These are phyloP conservation scores for Aspergillus carlsbadensis DNA, from an alignment of 495 filamentous ascomycete species.

Conservation along the genomic window DNA sequence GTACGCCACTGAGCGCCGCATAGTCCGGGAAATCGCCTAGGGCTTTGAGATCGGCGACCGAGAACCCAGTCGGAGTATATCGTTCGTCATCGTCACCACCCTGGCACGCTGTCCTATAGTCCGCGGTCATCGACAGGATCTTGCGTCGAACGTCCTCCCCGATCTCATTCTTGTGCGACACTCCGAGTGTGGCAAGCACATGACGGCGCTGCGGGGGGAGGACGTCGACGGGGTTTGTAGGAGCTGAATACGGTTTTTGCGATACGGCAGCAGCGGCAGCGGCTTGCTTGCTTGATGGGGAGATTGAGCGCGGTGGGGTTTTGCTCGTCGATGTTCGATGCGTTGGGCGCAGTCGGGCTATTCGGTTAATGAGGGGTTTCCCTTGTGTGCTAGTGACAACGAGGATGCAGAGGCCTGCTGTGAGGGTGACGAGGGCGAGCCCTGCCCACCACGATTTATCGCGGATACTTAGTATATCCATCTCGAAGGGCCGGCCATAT, in stretches of 20 bases:
- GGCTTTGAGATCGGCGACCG: conserved; percentile 67
- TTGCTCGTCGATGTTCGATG: conserved; percentile 41
- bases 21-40: conserved; percentile 87
- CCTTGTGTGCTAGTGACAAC: conserved; percentile 11
- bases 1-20: conserved; percentile 73
- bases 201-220: conserved; percentile 59
- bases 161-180: conserved; percentile 24
- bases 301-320: conserved; percentile 58
- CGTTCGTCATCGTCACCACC: conserved; percentile 29
- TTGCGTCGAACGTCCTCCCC: conserved; percentile 32
- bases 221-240: conserved; percentile 43
- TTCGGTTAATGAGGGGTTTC: neutral
- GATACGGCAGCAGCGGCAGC: conserved; percentile 22
- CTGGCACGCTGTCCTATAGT: conserved; percentile 37
- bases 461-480: conserved; percentile 10
- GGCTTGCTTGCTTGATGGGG: conserved; percentile 45
- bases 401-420: conserved; percentile 22
- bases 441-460: conserved; percentile 28
- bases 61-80: conserved; percentile 60
- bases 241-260: conserved; percentile 9
- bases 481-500: neutral
- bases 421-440: conserved; percentile 24
- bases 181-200: conserved; percentile 37
- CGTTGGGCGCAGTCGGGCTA: no score
- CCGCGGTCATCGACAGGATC: conserved; percentile 42